A percentile compares a stretch with the other conserved stretches of the same genome.
These are phyloP conservation scores for Heliamphora exappendiculata DNA, from an alignment of 148 eudicot genomes.

Conservation along the genomic window DNA sequence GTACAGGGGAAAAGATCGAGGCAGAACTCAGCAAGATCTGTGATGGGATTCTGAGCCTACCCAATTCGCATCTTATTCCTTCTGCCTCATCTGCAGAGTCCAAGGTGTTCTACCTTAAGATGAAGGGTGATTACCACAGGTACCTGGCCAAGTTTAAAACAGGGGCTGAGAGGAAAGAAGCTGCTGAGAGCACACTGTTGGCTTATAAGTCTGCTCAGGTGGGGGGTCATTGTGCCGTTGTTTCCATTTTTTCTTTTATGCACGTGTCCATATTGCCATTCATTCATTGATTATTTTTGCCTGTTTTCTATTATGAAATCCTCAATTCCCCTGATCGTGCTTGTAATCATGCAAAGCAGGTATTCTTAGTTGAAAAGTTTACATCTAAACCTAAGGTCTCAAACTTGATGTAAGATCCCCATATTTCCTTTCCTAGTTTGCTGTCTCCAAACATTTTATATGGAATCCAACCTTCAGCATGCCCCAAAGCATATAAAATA, in stretches of 20 bases:
- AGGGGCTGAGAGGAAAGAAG: constrained; percentile 74
- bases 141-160: constrained; percentile 78
- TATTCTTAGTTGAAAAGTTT: constrained; percentile 18
- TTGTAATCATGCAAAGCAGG: constrained; percentile 81
- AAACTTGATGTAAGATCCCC: too few species aligned
- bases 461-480: not conserved
- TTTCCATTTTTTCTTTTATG: not conserved
- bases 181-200: constrained; percentile 68
- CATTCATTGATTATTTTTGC: constrained; percentile 26
- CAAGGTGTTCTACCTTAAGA: constrained; percentile 78
- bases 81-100: constrained; percentile 65
- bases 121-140: constrained; percentile 85
- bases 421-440: too few species aligned
- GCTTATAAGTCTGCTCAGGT: constrained; percentile 94
- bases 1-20: constrained; percentile 66
- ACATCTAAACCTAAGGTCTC: too few species aligned
- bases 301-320: constrained; percentile 80
- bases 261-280: not conserved
- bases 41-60: constrained; percentile 64
- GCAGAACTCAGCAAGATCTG: constrained; percentile 68
- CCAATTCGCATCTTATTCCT: constrained; percentile 57
- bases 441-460: not conserved
- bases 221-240: constrained; percentile 6
- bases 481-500: too few species aligned
- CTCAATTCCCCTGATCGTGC: constrained; percentile 82